A percentile compares a stretch with the other conserved stretches of the same genome.
Evolutionary conservation across 1,139 yeast species (phyloP).

Genomic region (Pichia sp.): DNA sequence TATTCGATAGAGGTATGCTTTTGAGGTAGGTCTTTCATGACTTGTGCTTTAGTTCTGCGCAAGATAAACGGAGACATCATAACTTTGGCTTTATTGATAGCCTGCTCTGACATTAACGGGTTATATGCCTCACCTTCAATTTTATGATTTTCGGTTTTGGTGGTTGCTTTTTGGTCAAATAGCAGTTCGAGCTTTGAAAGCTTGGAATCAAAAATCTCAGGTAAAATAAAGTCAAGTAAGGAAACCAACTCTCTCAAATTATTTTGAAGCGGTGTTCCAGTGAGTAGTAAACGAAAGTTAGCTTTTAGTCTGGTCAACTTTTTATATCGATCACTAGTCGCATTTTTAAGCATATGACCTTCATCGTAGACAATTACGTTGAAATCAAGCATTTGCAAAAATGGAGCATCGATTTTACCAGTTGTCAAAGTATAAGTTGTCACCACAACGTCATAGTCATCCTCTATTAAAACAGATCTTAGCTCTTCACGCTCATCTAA

Average conservation of each 20-base stretch:
- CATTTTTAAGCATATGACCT: conserved; percentile 93
- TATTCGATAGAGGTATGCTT: conserved; percentile 60
- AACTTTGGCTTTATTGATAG: conserved; percentile 86
- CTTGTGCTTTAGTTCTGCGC: conserved; percentile 89
- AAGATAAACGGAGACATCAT: conserved; percentile 98
- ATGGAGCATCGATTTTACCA: conserved; percentile 72
- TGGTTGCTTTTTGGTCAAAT: conserved; percentile 78
- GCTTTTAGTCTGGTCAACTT: conserved; percentile 83
- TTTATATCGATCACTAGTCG: conserved; percentile 77
- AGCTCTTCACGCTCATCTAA: conserved; percentile 81
- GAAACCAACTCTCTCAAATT: conserved; percentile 88
- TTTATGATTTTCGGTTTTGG: conserved; percentile 36
- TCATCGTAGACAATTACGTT: conserved; percentile 93
- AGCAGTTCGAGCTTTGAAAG: conserved; percentile 77
- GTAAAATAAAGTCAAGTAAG: conserved; percentile 83
- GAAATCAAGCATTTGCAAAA: conserved; percentile 67
- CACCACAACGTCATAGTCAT: conserved; percentile 81
- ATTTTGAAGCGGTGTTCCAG: conserved; percentile 97
- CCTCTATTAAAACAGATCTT: conserved; percentile 59
- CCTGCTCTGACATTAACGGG: conserved; percentile 84
- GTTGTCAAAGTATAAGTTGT: conserved; percentile 92
- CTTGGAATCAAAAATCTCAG: conserved; percentile 72
- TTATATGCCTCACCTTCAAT: conserved; percentile 46
- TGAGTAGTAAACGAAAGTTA: conserved; percentile 72
- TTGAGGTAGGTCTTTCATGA: conserved; percentile 78